phyloP scores from a whole-genome alignment of 2,329 filamentous ascomycete genomes.

The Sphaerulina populicola region DNA sequence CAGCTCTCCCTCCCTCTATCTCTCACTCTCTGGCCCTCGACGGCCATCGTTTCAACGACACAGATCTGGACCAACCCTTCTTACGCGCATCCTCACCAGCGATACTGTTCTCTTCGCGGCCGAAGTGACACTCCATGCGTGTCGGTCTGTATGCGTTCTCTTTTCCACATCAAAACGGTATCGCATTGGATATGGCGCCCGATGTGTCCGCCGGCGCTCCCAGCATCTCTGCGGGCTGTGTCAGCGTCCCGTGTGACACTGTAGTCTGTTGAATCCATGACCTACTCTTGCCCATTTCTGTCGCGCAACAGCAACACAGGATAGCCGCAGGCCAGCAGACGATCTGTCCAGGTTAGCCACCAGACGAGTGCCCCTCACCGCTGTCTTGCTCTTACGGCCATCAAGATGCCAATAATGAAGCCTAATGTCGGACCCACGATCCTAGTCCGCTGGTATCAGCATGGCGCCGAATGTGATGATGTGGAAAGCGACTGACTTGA shows the following conservation, averaged over 20 bases:
- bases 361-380: background rate
- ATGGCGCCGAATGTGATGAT: background rate
- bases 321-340: conserved; percentile 35
- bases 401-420: conserved; percentile 29
- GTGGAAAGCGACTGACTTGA: conserved; percentile 22
- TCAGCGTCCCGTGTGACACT: background rate
- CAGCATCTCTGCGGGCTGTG: conserved; percentile 21
- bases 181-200: conserved; percentile 27
- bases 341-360: conserved; percentile 16
- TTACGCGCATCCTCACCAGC: background rate
- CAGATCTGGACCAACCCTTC: too few species aligned
- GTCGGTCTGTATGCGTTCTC: background rate
- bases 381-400: conserved; percentile 24
- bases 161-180: conserved; percentile 27
- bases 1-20: background rate
- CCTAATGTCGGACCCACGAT: conserved; percentile 35
- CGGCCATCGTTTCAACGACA: too few species aligned
- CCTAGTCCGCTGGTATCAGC: conserved; percentile 1
- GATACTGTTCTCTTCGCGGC: background rate
- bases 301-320: conserved; percentile 34
- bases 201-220: conserved; percentile 31
- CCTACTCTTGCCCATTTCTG: conserved; percentile 32
- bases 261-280: background rate
- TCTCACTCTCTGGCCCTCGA: background rate
- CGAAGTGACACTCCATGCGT: background rate